Evolutionary conservation across 2,329 filamentous ascomycete species (phyloP).

Genomic region (Curvularia spicifera): DNA sequence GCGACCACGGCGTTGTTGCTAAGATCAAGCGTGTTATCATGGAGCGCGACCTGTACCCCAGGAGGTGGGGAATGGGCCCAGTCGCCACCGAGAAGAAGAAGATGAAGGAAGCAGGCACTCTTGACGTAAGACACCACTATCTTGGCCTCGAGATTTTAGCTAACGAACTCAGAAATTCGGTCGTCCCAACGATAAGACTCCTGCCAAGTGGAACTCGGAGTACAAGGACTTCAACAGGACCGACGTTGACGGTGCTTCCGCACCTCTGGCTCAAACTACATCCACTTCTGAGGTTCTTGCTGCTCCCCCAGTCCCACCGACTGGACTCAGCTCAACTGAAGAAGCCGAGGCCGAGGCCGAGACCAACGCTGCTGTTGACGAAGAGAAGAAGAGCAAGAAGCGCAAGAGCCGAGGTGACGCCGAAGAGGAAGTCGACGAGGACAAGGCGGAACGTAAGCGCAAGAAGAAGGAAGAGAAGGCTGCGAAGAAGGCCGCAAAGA

Average conservation of each 20-base stretch:
- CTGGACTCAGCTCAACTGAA: constrained; percentile 36
- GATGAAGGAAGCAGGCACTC: constrained; percentile 96
- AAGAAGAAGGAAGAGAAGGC: constrained; percentile 76
- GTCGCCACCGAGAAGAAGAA: constrained; percentile 98
- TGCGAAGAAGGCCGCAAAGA: constrained; percentile 43
- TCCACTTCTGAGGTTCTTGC: constrained; percentile 45
- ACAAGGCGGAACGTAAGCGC: constrained; percentile 59
- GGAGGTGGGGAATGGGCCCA: constrained; percentile 94
- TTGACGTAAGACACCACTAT: constrained; percentile 68
- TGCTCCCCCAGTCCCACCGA: constrained; percentile 46
- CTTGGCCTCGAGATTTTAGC: constrained; percentile 10
- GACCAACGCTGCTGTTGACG: constrained; percentile 28
- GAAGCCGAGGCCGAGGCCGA: constrained; percentile 50
- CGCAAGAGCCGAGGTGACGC: constrained; percentile 58
- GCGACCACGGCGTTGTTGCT: constrained; percentile 95
- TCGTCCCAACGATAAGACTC: constrained; percentile 88
- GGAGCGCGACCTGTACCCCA: constrained; percentile 97
- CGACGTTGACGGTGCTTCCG: constrained; percentile 29
- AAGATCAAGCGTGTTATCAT: constrained; percentile 99
- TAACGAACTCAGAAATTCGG: constrained; percentile 76
- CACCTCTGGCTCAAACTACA: constrained; percentile 42
- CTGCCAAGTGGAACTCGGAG: constrained; percentile 86
- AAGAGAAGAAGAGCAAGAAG: constrained; percentile 48
- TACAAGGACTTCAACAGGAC: constrained; percentile 78
- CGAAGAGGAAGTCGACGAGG: constrained; percentile 55